Conservation (phyloP, 129 eudicot species). For the Flaveria brownii region DNA sequence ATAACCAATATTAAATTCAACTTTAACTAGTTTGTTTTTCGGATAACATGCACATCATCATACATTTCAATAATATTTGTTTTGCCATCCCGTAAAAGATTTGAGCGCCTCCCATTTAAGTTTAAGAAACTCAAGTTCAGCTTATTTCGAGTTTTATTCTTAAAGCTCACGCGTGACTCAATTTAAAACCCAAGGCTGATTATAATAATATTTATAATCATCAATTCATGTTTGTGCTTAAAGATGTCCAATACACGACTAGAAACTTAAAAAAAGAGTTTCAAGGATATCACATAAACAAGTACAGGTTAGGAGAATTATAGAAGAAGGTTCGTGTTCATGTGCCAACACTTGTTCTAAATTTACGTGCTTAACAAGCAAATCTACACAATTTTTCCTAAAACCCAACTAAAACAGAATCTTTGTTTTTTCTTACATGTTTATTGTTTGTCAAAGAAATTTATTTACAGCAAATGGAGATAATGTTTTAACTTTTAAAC, state of each 20-base stretch:
- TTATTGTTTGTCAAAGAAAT: too few relatives aligned
- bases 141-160: too few relatives aligned
- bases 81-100: too few relatives aligned
- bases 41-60: neutral
- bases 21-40: neutral
- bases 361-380: slow-evolving; percentile 25
- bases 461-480: too few relatives aligned
- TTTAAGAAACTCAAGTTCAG: too few relatives aligned
- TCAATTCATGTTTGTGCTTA: neutral
- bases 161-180: too few relatives aligned
- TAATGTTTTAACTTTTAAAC: too few relatives aligned
- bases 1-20: neutral
- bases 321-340: neutral
- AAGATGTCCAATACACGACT: neutral
- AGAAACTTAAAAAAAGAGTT: neutral
- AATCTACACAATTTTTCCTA: neutral
- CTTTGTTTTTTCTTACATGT: neutral
- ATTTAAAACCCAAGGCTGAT: neutral
- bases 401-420: neutral
- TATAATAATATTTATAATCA: too few relatives aligned
- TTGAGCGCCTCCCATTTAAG: too few relatives aligned
- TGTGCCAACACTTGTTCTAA: neutral
- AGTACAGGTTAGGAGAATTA: too few relatives aligned
- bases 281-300: neutral
- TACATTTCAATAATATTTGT: slow-evolving; percentile 2